Conservation (phyloP, 2,329 filamentous ascomycete genomes). For the Alternaria longipes region DNA sequence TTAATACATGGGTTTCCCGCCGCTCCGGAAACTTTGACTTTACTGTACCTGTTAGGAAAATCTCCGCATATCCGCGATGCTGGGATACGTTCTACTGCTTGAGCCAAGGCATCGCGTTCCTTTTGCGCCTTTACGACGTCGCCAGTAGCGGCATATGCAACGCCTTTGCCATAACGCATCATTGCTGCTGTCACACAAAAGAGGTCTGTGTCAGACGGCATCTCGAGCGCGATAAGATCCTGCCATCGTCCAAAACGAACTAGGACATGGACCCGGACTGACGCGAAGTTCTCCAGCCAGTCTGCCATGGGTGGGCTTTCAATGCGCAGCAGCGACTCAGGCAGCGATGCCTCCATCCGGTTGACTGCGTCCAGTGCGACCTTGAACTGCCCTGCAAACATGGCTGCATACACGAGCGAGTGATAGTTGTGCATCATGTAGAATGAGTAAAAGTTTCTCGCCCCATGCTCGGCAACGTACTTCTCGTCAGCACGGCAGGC, state of each 20-base stretch:
- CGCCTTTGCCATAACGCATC: slow-evolving; percentile 71
- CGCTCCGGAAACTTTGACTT: neutral
- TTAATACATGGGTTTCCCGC: neutral
- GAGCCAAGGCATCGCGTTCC: slow-evolving; percentile 62
- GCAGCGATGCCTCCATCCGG: slow-evolving; percentile 68
- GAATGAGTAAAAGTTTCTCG: slow-evolving; percentile 77
- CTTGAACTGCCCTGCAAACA: slow-evolving; percentile 74
- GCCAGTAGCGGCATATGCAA: slow-evolving; percentile 70
- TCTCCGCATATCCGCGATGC: slow-evolving; percentile 65
- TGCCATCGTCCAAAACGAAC: slow-evolving; percentile 78
- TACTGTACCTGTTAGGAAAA: slow-evolving; percentile 68
- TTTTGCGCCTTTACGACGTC: slow-evolving; percentile 64
- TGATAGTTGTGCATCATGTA: slow-evolving; percentile 80
- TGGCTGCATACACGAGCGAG: slow-evolving; percentile 78
- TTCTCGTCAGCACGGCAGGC: slow-evolving; percentile 75
- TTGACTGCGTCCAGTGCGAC: slow-evolving; percentile 69
- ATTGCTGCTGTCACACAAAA: slow-evolving; percentile 77
- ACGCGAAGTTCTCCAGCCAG: slow-evolving; percentile 77
- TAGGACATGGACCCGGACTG: slow-evolving; percentile 73
- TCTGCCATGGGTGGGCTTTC: slow-evolving; percentile 77
- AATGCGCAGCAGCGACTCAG: slow-evolving; percentile 70
- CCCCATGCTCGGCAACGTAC: slow-evolving; percentile 67
- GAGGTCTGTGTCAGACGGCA: slow-evolving; percentile 67
- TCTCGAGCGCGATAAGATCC: slow-evolving; percentile 65
- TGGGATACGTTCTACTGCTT: slow-evolving; percentile 64